Evolutionary conservation across 2,329 filamentous ascomycete species (phyloP), one percentile per base, ranked within the genome.

Genomic region (Aspergillus ustus): DNA sequence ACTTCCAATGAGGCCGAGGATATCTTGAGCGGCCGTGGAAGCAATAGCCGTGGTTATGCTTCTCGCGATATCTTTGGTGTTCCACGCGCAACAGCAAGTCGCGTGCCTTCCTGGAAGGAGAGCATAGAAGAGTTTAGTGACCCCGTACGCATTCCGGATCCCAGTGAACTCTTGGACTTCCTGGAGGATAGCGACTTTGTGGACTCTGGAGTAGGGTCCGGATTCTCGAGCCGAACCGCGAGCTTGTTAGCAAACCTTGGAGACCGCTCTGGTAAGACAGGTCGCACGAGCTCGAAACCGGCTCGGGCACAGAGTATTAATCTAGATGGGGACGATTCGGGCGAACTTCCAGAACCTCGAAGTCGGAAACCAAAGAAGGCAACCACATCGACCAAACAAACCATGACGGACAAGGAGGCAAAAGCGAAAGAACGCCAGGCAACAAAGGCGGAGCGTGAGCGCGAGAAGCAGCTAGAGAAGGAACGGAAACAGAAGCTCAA

Each of bases 391-490:
- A 63, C 54, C 13, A 71, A 74, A 57, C 52, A 57, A n/a, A 62
- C 67, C 6, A 68, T 66, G 0, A 67, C 66, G 20, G 74, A 77
- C 13, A 80, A 77, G 59, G 73, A 75, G 49, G 81, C 81, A 2
- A 83, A 80, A 63, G 84, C 85, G 22, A 78, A 77, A 0, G 86
- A 87, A 51, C 86, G 83, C 61, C 84, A 85, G 55, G 73, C 70
- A 8, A 67, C 68, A 7, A 81, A 77, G 62, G 79, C 78, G 22
- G 85, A 86, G 66, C 70, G 72, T 46, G 83, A 84, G 43, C 74
- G 78, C 3, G 85, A 89, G 60, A 87, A 83, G 52, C 83, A 88
- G 58, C 76, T 81, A 0, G 83, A 84, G 52, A 91, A 86, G 60
- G 78, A 81, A 57, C 73, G 73, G 31, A 83, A 81, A 61, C 73